A percentile compares a stretch with the other conserved stretches of the same genome.
Conservation (phyloP, 257 asterid species). For the Oldenlandia corymbosa region DNA sequence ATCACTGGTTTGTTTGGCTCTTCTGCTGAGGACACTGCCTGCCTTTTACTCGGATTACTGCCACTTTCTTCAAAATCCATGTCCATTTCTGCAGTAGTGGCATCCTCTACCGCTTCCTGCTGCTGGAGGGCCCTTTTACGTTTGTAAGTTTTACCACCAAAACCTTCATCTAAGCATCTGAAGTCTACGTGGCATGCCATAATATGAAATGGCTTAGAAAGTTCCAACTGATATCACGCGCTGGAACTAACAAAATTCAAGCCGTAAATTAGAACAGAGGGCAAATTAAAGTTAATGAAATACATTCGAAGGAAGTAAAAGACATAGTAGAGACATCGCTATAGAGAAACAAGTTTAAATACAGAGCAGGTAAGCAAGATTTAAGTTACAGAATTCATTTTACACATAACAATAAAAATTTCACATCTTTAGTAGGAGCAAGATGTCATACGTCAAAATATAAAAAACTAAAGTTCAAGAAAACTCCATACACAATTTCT, state of each 20-base stretch:
- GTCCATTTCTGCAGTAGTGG: slow-evolving; percentile 31
- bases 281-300: too few relatives aligned
- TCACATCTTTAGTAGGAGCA: too few relatives aligned
- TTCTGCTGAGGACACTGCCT: slow-evolving; percentile 45
- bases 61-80: slow-evolving; percentile 22
- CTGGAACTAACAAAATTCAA: not conserved
- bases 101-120: slow-evolving; percentile 23
- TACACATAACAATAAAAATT: too few relatives aligned
- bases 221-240: not conserved
- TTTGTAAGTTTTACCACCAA: slow-evolving; percentile 51
- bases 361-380: too few relatives aligned
- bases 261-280: not conserved
- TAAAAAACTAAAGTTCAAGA: too few relatives aligned
- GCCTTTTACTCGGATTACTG: slow-evolving; percentile 44
- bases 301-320: not conserved
- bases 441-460: too few relatives aligned
- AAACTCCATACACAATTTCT: too few relatives aligned
- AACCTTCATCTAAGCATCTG: slow-evolving; percentile 54
- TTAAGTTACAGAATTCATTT: too few relatives aligned
- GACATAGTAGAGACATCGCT: not conserved
- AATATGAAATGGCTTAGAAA: not conserved
- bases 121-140: slow-evolving; percentile 52
- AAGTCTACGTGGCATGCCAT: slow-evolving; percentile 96
- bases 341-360: not conserved
- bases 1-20: slow-evolving; percentile 59